Base-by-base conservation (phyloP, 1,139 yeast genomes). In the Sugiyamaella neomexicana region DNA sequence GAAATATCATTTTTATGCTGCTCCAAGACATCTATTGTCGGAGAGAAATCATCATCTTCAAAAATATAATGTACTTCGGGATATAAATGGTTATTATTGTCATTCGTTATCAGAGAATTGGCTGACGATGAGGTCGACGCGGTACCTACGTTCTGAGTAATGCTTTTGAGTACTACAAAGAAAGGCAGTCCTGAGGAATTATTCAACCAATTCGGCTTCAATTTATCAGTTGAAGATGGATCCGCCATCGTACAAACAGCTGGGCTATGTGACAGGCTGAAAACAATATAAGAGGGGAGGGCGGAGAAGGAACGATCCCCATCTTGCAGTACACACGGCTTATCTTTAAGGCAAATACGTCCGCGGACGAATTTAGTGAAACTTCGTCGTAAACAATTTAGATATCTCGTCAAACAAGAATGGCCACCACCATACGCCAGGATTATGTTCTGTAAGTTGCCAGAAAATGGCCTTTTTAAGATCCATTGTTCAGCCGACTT, bases 41-140 rank as follows among this genome's bases (percentile, higher is more conserved):
- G 73, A 17, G 64, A 60, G 54, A 71, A 70, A 52, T 64, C 68
- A 60, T 73, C 77, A 58, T 73, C 76, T 1, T 62, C 60, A 55
- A 72, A 73, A 9, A 73, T 67, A 52, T 71, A 72, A 52, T 68
- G 70, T 8, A 73, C 70, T 45, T 70, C 72, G 2, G 75, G 75
- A 55, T 72, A 71, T 29, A 67, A 23, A 20, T 39, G 46, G 8
- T 46, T 25, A 13, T 42, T 32, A 13, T 42, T 25, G 5, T 42
- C 46, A 17, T 29, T 29, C 5, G 46, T 16, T 13, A 27, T 13
- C 23, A 40, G 13, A 3, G 39, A 39, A 13, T 12, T 23, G 6
- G 45, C 29, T 9, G 51, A 40, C 12, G 51, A 39, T 7, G 46
- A 31, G 17, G 51, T 15, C 1, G 51, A 47, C 7, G 44, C 13